Base-by-base conservation (phyloP, 1,284 basidiomycete species). In the Sporisorium iseilematis-ciliati region DNA sequence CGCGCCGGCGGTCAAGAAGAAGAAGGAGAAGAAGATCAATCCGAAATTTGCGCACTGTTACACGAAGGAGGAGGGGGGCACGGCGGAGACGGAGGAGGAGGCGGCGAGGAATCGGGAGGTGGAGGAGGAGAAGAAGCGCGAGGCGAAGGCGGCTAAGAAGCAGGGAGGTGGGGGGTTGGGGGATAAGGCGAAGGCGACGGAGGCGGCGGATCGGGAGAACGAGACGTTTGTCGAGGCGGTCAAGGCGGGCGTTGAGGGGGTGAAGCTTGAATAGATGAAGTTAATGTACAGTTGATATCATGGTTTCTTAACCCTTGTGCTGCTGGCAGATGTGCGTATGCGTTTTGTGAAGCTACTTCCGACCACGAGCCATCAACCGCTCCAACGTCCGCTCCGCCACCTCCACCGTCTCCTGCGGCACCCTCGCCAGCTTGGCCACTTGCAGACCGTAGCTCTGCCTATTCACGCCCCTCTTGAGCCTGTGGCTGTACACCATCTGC, bases 361-460 rank as follows among this genome's bases (percentile, higher is more conserved):
- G 11, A 21, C 8, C 20, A n/a, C 40, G 18, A 23, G 41, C 35
- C 53, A 50, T 38, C 31, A 62, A 43, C 46, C 26, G 14, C 1
- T 43, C 60, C 33, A 69, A 29, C 11, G 60, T 63, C 18, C 6
- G 4, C 16, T 20, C 35, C 0, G 66, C 66, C 23, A 59, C 33
- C 18, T 41, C 18, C 14, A 69, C 6, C 31, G 66, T 69, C 6
- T 59, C 46, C 12, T 51, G 18, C 2, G 95, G 96, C 88, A 98
- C 90, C 4, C 93, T 93, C 7, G 94, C 94, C 16, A 97, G 85
- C 58, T 91, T 90, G 6, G 95, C 95, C 18, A 97, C 93, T 84
- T 94, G 93, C 42, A 99, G 87, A 0, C 95, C 96, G 81, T 97
- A 95, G 60, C 95, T 97, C 77, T 96, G 89, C 55, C 91, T 89